These are phyloP conservation scores for Penicillium longicatenatum DNA, from an alignment of 495 filamentous ascomycete species.

Conservation along the genomic window DNA sequence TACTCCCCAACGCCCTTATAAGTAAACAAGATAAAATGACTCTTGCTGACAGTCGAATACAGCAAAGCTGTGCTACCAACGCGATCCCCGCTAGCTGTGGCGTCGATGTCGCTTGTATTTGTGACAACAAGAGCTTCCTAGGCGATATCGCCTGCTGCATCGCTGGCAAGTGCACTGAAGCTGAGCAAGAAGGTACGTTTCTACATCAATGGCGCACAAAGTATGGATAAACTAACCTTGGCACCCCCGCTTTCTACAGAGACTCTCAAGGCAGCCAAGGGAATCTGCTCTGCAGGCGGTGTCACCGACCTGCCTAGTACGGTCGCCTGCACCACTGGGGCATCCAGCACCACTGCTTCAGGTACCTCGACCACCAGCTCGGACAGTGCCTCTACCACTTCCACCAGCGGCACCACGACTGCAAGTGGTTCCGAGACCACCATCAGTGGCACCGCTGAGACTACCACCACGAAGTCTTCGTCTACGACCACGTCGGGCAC, in stretches of 20 bases:
- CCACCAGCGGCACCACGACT: constrained; percentile 19
- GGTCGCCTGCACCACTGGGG: constrained; percentile 33
- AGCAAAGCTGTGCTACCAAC: constrained; percentile 57
- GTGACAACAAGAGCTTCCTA: constrained; percentile 60
- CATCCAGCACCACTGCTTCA: constrained; percentile 13
- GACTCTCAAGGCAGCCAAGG: constrained; percentile 52
- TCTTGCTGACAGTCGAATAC: constrained; percentile 11
- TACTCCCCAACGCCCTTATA: background rate
- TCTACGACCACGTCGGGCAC: constrained; percentile 14
- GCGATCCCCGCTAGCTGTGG: constrained; percentile 55
- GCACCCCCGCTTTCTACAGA: constrained; percentile 19
- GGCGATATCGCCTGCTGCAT: constrained; percentile 68
- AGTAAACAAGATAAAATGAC: background rate
- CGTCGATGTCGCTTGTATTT: constrained; percentile 68
- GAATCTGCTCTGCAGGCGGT: constrained; percentile 50
- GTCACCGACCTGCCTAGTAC: constrained; percentile 41
- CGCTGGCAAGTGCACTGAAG: constrained; percentile 47
- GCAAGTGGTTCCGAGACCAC: constrained; percentile 10
- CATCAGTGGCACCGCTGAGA: constrained; percentile 10
- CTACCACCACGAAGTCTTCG: constrained; percentile 9
- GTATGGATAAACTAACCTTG: background rate
- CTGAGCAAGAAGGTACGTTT: constrained; percentile 59
- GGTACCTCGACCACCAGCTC: constrained; percentile 18
- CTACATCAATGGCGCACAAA: background rate
- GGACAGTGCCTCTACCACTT: constrained; percentile 12